Conservation (phyloP, 2,329 filamentous ascomycete genomes). For the Epichloe festucae region DNA sequence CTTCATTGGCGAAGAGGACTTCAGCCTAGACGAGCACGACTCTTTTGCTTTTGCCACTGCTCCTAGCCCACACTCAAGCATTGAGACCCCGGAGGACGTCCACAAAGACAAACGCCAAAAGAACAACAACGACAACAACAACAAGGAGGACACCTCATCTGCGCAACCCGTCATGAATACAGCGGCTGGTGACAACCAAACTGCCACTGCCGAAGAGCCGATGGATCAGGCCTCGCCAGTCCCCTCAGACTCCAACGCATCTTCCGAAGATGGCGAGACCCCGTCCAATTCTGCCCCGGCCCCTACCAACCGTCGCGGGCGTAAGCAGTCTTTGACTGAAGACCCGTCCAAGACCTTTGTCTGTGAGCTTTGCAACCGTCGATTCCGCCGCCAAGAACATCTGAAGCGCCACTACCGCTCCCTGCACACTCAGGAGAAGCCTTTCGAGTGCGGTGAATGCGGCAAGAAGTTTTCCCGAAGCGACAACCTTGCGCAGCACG, state of each 20-base stretch:
- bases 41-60: slow-evolving; percentile 47
- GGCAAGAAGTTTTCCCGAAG: slow-evolving; percentile 98
- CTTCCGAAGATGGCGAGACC: slow-evolving; percentile 28
- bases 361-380: slow-evolving; percentile 88
- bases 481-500: slow-evolving; percentile 93
- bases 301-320: slow-evolving; percentile 77
- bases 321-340: slow-evolving; percentile 96
- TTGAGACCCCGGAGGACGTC: slow-evolving; percentile 25
- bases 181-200: slow-evolving; percentile 20
- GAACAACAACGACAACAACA: slow-evolving; percentile 28
- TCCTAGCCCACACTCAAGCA: slow-evolving; percentile 40
- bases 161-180: slow-evolving; percentile 30
- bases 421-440: slow-evolving; percentile 96
- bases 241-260: slow-evolving; percentile 25
- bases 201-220: slow-evolving; percentile 22
- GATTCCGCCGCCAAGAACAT: slow-evolving; percentile 96
- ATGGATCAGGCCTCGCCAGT: slow-evolving; percentile 23
- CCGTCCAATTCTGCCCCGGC: slow-evolving; percentile 30
- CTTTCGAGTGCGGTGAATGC: slow-evolving; percentile 93
- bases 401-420: slow-evolving; percentile 98
- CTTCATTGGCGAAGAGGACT: slow-evolving; percentile 64
- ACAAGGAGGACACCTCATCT: slow-evolving; percentile 30
- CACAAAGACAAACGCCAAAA: slow-evolving; percentile 47
- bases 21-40: slow-evolving; percentile 60
- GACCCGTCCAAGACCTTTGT: slow-evolving; percentile 98